Conservation (phyloP, 2,329 filamentous ascomycete genomes). For the Fusarium sp. region DNA sequence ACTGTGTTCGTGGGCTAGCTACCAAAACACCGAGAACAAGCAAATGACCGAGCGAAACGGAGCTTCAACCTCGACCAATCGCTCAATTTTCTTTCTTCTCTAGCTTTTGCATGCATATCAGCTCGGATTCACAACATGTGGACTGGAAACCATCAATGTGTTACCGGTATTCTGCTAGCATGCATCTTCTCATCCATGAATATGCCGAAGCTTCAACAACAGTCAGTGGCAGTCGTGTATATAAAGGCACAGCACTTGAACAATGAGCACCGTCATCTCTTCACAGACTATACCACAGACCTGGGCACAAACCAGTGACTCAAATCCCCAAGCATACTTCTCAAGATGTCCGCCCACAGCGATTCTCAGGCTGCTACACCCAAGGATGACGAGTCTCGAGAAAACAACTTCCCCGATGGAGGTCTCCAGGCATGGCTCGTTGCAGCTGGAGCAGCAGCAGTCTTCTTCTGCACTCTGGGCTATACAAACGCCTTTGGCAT, state of each 20-base stretch:
- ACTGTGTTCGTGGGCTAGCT: neutral
- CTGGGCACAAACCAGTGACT: neutral
- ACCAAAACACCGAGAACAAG: neutral
- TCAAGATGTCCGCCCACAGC: neutral
- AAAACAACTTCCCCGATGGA: slow-evolving; percentile 2
- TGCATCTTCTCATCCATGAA: neutral
- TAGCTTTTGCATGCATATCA: too few species aligned
- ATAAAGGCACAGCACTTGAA: neutral
- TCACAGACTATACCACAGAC: neutral
- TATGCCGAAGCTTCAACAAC: neutral
- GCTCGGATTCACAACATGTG: neutral
- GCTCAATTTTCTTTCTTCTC: neutral
- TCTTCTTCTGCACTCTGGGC: slow-evolving; percentile 43
- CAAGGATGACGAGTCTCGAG: slow-evolving; percentile 1
- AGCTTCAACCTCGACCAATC: neutral
- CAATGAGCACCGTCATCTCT: too few species aligned
- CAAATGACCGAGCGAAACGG: neutral
- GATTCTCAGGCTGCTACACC: neutral
- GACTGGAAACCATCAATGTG: neutral
- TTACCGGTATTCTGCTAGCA: neutral
- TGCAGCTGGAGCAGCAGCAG: slow-evolving; percentile 24
- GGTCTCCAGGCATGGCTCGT: slow-evolving; percentile 32
- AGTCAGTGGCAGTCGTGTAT: neutral
- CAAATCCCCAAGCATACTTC: neutral
- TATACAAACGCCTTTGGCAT: slow-evolving; percentile 44